phyloP scores from a whole-genome alignment of 768 basidiomycete species.

The Coprinopsis strossmayeri region DNA sequence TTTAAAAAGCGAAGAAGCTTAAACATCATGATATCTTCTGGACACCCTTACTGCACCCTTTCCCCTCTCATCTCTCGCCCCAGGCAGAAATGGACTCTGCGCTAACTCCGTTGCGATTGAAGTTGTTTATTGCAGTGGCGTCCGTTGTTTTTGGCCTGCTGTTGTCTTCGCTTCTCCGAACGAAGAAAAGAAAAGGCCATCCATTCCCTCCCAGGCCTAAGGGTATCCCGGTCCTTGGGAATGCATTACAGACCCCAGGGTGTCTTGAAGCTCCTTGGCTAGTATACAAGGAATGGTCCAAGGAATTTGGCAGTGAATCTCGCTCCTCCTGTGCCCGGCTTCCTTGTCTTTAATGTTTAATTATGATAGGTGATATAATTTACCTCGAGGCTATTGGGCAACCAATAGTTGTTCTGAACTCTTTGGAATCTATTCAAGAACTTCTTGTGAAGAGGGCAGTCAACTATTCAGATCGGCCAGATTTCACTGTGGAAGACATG shows the following conservation, averaged over 20 bases:
- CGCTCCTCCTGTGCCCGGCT: not conserved
- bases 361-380: conserved; percentile 4
- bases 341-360: not conserved
- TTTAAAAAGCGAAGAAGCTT: too few species aligned
- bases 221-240: not conserved
- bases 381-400: conserved; percentile 7
- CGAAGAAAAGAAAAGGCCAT: not conserved
- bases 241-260: not conserved
- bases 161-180: not conserved
- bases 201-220: not conserved
- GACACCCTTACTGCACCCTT: too few species aligned
- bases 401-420: conserved; percentile 2
- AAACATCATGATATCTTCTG: too few species aligned
- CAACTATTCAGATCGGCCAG: conserved; percentile 10
- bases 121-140: too few species aligned
- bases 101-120: too few species aligned
- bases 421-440: not conserved
- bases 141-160: too few species aligned
- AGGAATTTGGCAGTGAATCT: not conserved
- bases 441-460: conserved; percentile 5
- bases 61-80: too few species aligned
- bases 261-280: not conserved
- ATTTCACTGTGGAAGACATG: conserved; percentile 2
- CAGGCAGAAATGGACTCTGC: too few species aligned
- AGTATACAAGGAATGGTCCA: not conserved